Percentiles rank a stretch among this genome's conserved stretches.
Evolutionary conservation across 148 eudicot species (phyloP).

Genomic region (Chenopodium berlandieri): DNA sequence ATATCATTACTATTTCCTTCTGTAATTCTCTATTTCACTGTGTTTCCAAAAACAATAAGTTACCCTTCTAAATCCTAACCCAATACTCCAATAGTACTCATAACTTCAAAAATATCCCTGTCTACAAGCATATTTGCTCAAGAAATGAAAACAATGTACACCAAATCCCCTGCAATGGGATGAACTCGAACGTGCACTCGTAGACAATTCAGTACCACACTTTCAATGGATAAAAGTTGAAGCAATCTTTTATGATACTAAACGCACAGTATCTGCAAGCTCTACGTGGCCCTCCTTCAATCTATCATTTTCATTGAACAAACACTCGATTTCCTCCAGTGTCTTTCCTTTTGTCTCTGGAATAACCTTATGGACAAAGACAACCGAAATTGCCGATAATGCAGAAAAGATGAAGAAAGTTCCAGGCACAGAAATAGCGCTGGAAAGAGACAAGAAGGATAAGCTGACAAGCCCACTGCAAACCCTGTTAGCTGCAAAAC

Average conservation of each 20-base stretch:
- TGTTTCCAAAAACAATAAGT: no score
- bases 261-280: slow-evolving; percentile 31
- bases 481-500: slow-evolving; percentile 71
- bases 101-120: no score
- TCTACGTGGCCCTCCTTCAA: slow-evolving; percentile 25
- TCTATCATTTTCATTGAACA: slow-evolving; percentile 27
- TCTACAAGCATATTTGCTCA: no score
- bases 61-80: no score
- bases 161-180: no score
- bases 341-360: slow-evolving; percentile 51
- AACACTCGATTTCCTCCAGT: slow-evolving; percentile 38
- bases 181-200: no score
- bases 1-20: no score
- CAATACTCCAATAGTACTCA: no score
- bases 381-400: slow-evolving; percentile 36
- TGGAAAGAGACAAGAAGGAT: slow-evolving; percentile 70
- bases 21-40: no score
- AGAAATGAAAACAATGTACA: no score
- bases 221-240: neutral
- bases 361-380: slow-evolving; percentile 34
- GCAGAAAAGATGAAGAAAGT: slow-evolving; percentile 34
- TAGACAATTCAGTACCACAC: no score
- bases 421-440: slow-evolving; percentile 39
- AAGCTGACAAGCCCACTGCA: slow-evolving; percentile 76
- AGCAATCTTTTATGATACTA: slow-evolving; percentile 14